These are phyloP conservation scores for Talaromyces pinophilus DNA, from an alignment of 2,329 filamentous ascomycete species.

Conservation along the genomic window DNA sequence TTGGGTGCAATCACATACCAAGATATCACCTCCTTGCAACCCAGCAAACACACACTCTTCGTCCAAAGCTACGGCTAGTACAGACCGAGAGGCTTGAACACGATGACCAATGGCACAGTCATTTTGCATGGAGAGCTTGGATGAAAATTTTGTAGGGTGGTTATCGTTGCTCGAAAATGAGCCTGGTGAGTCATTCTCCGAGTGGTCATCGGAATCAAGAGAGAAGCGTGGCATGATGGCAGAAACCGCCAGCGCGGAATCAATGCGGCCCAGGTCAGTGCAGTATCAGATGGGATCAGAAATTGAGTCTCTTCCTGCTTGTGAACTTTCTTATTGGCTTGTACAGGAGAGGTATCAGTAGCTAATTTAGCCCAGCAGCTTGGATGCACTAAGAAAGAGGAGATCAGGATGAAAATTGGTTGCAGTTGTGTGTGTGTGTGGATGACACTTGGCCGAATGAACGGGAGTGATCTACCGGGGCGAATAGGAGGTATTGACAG, in stretches of 20 bases:
- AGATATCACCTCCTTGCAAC: slow-evolving; percentile 88
- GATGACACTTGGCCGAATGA: not conserved
- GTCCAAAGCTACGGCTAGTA: slow-evolving; percentile 77
- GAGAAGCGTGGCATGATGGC: slow-evolving; percentile 33
- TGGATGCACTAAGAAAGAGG: slow-evolving; percentile 1
- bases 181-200: slow-evolving; percentile 39
- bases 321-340: not conserved
- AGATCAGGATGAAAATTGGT: not conserved
- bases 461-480: not conserved
- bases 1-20: slow-evolving; percentile 51
- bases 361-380: not conserved
- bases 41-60: slow-evolving; percentile 84
- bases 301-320: not conserved
- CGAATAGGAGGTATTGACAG: not conserved
- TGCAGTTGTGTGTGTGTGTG: not conserved
- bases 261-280: not conserved
- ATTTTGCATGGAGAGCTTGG: slow-evolving; percentile 28
- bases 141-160: not conserved
- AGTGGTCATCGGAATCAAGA: slow-evolving; percentile 39
- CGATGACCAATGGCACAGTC: slow-evolving; percentile 47
- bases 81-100: slow-evolving; percentile 45
- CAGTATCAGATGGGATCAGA: not conserved
- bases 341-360: slow-evolving; percentile 1
- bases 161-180: slow-evolving; percentile 37
- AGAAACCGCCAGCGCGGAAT: slow-evolving; percentile 4